Conservation (phyloP, 768 basidiomycete genomes). For the Serendipita sp. region DNA sequence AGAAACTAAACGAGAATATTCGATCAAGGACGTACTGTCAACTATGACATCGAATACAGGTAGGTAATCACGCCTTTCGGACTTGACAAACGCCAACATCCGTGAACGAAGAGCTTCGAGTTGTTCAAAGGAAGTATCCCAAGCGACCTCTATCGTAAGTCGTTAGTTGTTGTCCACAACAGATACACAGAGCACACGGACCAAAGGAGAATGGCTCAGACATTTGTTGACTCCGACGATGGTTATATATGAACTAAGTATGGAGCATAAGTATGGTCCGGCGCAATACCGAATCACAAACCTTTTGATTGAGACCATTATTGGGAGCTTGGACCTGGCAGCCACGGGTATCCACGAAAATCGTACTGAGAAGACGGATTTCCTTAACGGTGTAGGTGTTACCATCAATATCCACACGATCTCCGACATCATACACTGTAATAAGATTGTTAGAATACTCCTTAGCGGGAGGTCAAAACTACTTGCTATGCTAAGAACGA, state of each 20-base stretch:
- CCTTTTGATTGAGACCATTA: slow-evolving; percentile 37
- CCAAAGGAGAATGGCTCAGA: slow-evolving; percentile 45
- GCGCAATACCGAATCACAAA: slow-evolving; percentile 16
- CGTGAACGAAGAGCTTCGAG: slow-evolving; percentile 56
- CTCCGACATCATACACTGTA: slow-evolving; percentile 53
- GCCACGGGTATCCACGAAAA: slow-evolving; percentile 45
- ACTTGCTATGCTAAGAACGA: slow-evolving; percentile 28
- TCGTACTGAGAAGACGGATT: slow-evolving; percentile 65
- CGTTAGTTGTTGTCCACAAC: not conserved
- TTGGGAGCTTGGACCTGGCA: slow-evolving; percentile 60
- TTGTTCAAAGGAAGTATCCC: slow-evolving; percentile 62
- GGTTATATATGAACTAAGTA: slow-evolving; percentile 48
- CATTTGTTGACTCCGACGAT: slow-evolving; percentile 61
- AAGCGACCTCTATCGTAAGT: slow-evolving; percentile 54
- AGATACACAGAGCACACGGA: not conserved
- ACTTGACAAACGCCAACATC: slow-evolving; percentile 65
- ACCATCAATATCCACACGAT: slow-evolving; percentile 40
- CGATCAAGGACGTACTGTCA: slow-evolving; percentile 26
- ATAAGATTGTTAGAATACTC: not conserved
- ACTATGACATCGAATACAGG: slow-evolving; percentile 59
- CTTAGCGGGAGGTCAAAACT: not conserved
- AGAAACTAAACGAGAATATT: not conserved
- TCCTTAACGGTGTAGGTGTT: slow-evolving; percentile 66
- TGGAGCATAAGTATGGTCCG: not conserved
- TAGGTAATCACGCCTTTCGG: slow-evolving; percentile 57